Base-by-base conservation (phyloP, 2,329 filamentous ascomycete genomes). In the Fulvia fulva region DNA sequence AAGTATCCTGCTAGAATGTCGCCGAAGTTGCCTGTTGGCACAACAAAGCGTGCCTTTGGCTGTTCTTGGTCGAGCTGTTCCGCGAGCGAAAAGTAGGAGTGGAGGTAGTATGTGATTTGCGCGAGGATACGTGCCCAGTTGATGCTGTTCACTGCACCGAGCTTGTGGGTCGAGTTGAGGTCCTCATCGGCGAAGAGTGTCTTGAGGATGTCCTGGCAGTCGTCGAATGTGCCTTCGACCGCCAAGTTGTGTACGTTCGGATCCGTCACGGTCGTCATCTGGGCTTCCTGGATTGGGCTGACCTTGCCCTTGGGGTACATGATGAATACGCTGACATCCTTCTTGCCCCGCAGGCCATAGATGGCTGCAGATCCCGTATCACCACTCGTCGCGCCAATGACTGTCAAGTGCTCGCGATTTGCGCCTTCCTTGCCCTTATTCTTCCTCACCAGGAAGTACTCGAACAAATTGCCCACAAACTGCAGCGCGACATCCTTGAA, bases 401-500 rank as follows among this genome's bases (percentile, higher is more conserved):
- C 90, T 0, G 90, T 92, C 65, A 96, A 78, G 70, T 94, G 90
- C 71, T 94, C 87, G 66, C 89, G 80, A 63, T 88, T 84, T 77
- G 76, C 76, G 21, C 53, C 60, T 26, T 80, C 78, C 78, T 89
- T 90, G 64, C 83, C 84, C 71, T 83, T 70, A 66, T 94, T 94
- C 74, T 84, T 85, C 65, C 89, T 80, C 5, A 87, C 82, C 12
- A 94, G 80, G 74, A 94, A 93, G 74, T 93, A 94, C 75, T 95
- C 90, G 65, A 95, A 97, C 2, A 99, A 80, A 70, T 99, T 97
- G n/a, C 94, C 94, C 1, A 99, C 78, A 71, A 97, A 94, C 68
- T 97, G 93, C 62, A 97, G 80, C 16, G 92, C 92, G 53, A 92
- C 89, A 75, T 97, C 93, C 77, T 97, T 96, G 80, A 97, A 97